phyloP scores from a whole-genome alignment of 148 eudicot genomes.

The Spergularia bocconei region DNA sequence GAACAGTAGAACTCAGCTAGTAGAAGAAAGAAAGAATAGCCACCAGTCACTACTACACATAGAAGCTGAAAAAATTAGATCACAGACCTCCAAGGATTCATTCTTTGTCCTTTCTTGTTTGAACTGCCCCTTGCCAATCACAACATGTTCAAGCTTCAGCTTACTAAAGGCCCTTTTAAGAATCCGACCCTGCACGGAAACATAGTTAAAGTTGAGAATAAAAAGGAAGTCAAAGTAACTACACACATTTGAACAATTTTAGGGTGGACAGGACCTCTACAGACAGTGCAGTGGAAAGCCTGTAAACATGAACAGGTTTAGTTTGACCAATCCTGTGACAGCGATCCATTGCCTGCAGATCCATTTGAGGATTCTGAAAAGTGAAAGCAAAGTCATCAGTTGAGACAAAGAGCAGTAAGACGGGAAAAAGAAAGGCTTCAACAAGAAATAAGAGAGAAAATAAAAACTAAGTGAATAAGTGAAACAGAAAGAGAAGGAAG shows the following conservation, averaged over 20 bases:
- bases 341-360: conserved; percentile 98
- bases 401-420: not conserved
- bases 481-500: not conserved
- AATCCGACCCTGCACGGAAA: conserved; percentile 65
- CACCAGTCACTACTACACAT: too few relatives aligned
- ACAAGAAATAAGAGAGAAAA: too few relatives aligned
- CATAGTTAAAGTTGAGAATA: conserved; percentile 12
- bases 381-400: conserved; percentile 4
- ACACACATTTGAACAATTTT: not conserved
- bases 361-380: conserved; percentile 97
- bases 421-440: too few relatives aligned
- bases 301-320: conserved; percentile 97
- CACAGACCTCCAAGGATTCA: conserved; percentile 56
- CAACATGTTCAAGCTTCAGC: conserved; percentile 96
- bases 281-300: conserved; percentile 94
- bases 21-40: not conserved
- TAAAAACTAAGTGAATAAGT: too few relatives aligned
- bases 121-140: conserved; percentile 92
- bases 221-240: conserved; percentile 2
- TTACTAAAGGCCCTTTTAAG: conserved; percentile 95
- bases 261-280: conserved; percentile 58
- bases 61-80: not conserved
- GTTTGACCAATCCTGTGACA: conserved; percentile 99
- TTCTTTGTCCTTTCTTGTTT: conserved; percentile 65
- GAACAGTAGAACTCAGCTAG: not conserved